phyloP scores from a whole-genome alignment of 1,284 basidiomycete species.

The Cystobasidiaceae sp. region DNA sequence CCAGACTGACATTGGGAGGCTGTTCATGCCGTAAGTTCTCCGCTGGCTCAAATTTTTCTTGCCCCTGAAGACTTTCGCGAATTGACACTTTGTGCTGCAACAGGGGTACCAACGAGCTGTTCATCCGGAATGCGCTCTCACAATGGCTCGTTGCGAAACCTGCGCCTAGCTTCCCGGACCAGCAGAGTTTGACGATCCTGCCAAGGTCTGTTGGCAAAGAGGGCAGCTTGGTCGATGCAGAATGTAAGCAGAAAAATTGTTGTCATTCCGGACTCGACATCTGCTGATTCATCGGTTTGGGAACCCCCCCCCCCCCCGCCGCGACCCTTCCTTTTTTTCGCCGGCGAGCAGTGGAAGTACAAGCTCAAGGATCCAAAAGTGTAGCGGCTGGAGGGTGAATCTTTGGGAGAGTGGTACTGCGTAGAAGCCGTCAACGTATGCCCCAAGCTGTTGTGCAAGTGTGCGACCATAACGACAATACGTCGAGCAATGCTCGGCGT shows the following conservation, averaged over 20 bases:
- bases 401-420: too few species aligned
- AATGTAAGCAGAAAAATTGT: background rate
- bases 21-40: background rate
- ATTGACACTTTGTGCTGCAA: background rate
- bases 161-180: background rate
- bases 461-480: too few species aligned
- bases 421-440: too few species aligned
- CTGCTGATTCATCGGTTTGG: too few species aligned
- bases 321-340: too few species aligned
- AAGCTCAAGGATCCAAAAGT: too few species aligned
- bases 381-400: too few species aligned
- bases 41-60: background rate
- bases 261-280: background rate
- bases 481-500: background rate
- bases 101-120: constrained; percentile 8
- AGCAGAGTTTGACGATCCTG: background rate
- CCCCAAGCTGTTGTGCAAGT: too few species aligned
- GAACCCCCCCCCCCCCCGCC: too few species aligned
- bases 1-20: background rate
- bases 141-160: constrained; percentile 13
- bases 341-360: too few species aligned
- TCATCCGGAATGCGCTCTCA: constrained; percentile 4
- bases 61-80: background rate
- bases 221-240: constrained; percentile 21
- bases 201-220: constrained; percentile 23